A percentile compares a stretch with the other conserved stretches of the same genome.
phyloP scores from a whole-genome alignment of 2,329 filamentous ascomycete species.

The Xylaria polymorpha region DNA sequence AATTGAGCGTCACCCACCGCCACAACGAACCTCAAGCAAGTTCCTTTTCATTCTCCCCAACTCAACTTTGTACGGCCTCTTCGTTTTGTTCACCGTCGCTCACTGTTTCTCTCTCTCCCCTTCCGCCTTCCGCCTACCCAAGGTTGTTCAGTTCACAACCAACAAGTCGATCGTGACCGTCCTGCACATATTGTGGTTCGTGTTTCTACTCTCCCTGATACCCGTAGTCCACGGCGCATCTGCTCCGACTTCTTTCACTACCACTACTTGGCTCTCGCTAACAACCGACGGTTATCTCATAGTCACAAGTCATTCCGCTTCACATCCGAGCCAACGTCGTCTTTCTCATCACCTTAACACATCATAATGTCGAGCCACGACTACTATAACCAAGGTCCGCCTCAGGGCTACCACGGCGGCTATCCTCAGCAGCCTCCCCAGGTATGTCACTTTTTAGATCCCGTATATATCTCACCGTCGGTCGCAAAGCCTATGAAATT shows the following conservation, averaged over 20 bases:
- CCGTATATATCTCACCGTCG: constrained; percentile 19
- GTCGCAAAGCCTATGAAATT: constrained; percentile 28
- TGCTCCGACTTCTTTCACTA: not conserved
- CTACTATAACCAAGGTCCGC: constrained; percentile 51
- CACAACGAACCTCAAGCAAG: constrained; percentile 19
- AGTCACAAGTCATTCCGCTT: constrained; percentile 12
- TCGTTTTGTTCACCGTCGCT: constrained; percentile 18
- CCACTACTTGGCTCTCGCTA: constrained; percentile 19
- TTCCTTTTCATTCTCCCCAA: constrained; percentile 18
- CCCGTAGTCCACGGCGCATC: not conserved
- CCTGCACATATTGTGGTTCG: constrained; percentile 13
- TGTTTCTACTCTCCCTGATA: constrained; percentile 5
- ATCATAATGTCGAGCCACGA: constrained; percentile 49
- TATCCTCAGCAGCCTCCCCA: constrained; percentile 59
- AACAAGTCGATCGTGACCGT: not conserved
- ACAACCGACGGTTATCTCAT: constrained; percentile 4
- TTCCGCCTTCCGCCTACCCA: not conserved
- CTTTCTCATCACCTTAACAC: constrained; percentile 19
- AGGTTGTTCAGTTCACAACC: constrained; percentile 3
- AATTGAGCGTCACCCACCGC: constrained; percentile 34
- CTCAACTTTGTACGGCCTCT: constrained; percentile 27
- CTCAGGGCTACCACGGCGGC: constrained; percentile 44
- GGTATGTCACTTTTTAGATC: constrained; percentile 49
- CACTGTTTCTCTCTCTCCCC: not conserved
- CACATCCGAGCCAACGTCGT: constrained; percentile 11